Evolutionary conservation across 192 early-diverging fungal genomes (phyloP).

Genomic region (Pilaira anomala): DNA sequence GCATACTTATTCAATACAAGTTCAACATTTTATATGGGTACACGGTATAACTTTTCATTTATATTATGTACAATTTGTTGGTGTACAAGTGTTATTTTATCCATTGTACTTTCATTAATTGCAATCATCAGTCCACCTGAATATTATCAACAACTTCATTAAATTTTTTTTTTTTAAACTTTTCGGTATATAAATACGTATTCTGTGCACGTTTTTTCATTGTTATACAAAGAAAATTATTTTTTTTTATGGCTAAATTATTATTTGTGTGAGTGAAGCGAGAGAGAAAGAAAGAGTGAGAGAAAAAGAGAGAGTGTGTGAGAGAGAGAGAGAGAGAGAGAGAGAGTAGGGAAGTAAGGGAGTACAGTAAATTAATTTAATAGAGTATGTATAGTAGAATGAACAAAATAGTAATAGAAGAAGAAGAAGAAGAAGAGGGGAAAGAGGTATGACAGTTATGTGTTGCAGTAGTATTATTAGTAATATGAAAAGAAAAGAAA

Average conservation of each 20-base stretch:
- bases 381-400: too few relatives aligned
- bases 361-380: too few relatives aligned
- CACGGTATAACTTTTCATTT: slow-evolving; percentile 35
- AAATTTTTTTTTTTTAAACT: too few relatives aligned
- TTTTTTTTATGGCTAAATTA: not conserved
- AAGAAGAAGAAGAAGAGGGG: too few relatives aligned
- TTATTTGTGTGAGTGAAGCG: not conserved
- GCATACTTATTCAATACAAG: slow-evolving; percentile 35
- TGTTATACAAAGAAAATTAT: not conserved
- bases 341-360: not conserved
- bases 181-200: too few relatives aligned
- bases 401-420: not conserved
- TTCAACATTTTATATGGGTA: slow-evolving; percentile 29
- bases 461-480: not conserved
- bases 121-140: slow-evolving; percentile 31
- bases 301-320: not conserved
- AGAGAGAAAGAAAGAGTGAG: not conserved
- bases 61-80: slow-evolving; percentile 32
- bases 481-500: too few relatives aligned
- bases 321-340: not conserved
- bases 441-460: not conserved
- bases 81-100: slow-evolving; percentile 25
- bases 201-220: not conserved
- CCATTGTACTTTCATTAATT: slow-evolving; percentile 22
- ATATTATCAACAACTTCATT: slow-evolving; percentile 21